These are phyloP conservation scores for Phialophora chinensis DNA, from an alignment of 2,329 filamentous ascomycete genomes.

Conservation along the genomic window DNA sequence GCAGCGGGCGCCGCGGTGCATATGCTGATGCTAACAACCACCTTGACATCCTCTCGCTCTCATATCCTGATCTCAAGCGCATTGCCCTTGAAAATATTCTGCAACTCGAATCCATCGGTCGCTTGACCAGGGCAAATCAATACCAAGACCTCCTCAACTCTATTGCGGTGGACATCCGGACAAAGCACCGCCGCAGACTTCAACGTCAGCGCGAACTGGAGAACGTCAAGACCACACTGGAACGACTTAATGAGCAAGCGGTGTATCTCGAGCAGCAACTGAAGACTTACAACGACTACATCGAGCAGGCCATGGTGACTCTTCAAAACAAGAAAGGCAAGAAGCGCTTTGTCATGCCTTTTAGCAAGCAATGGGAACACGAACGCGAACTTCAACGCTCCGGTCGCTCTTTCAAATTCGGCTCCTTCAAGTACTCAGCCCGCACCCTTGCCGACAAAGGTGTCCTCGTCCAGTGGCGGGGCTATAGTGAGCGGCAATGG, in stretches of 20 bases:
- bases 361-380: conserved; percentile 98
- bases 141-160: conserved; percentile 99
- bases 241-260: conserved; percentile 66
- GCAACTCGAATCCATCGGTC: conserved; percentile 81
- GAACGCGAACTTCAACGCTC: conserved; percentile 92
- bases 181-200: conserved; percentile 90
- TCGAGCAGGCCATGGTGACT: conserved; percentile 97
- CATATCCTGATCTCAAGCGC: conserved; percentile 89
- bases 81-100: conserved; percentile 94
- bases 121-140: conserved; percentile 83
- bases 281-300: conserved; percentile 98
- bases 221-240: conserved; percentile 55
- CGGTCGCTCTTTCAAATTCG: conserved; percentile 94
- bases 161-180: conserved; percentile 94
- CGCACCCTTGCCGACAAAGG: conserved; percentile 89
- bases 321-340: conserved; percentile 96
- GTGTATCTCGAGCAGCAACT: conserved; percentile 92
- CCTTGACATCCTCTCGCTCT: conserved; percentile 86
- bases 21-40: conserved; percentile 85
- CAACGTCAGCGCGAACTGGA: conserved; percentile 92
- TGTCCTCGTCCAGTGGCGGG: conserved; percentile 88
- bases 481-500: conserved; percentile 81
- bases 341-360: conserved; percentile 91
- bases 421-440: conserved; percentile 95
- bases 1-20: conserved; percentile 74